These are phyloP conservation scores for Trametes elegans DNA, from an alignment of 768 basidiomycete genomes.

Conservation along the genomic window DNA sequence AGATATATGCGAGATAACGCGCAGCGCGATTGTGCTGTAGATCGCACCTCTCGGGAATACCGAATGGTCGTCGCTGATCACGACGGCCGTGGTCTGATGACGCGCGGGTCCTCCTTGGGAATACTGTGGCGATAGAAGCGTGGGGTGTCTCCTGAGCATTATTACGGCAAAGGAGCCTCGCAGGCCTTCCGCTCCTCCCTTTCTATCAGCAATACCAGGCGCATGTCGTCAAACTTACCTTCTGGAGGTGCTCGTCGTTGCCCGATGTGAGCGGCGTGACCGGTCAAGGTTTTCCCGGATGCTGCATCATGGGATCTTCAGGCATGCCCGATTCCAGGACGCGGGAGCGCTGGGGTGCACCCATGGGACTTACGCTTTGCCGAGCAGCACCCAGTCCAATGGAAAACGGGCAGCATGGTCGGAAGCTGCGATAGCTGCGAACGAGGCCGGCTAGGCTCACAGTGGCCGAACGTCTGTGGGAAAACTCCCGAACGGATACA, in stretches of 20 bases:
- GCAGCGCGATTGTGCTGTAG: background rate
- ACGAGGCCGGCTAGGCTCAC: constrained; percentile 6
- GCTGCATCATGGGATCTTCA: constrained; percentile 12
- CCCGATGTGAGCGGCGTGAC: constrained; percentile 12
- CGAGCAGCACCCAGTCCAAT: constrained; percentile 1
- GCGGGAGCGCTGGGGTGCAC: background rate
- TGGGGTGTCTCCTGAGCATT: constrained; percentile 4
- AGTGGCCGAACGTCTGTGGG: background rate
- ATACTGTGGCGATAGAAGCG: constrained; percentile 19
- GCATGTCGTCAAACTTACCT: constrained; percentile 8
- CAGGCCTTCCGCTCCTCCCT: constrained; percentile 5
- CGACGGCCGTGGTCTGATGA: constrained; percentile 12
- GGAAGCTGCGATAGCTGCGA: background rate
- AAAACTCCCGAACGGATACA: background rate
- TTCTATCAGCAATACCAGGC: constrained; percentile 15
- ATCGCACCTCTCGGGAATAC: background rate
- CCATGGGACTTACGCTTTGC: constrained; percentile 12
- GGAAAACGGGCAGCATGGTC: background rate
- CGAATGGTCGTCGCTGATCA: constrained; percentile 7
- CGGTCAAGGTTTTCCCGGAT: constrained; percentile 9
- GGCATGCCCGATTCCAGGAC: constrained; percentile 6
- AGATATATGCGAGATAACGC: constrained; percentile 13
- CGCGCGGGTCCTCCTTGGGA: constrained; percentile 11
- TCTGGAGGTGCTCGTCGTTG: constrained; percentile 14
- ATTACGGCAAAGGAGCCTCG: constrained; percentile 9